These are phyloP conservation scores for Globisporangium sylvaticum DNA, from an alignment of 352 stramenopile species.

Conservation along the genomic window DNA sequence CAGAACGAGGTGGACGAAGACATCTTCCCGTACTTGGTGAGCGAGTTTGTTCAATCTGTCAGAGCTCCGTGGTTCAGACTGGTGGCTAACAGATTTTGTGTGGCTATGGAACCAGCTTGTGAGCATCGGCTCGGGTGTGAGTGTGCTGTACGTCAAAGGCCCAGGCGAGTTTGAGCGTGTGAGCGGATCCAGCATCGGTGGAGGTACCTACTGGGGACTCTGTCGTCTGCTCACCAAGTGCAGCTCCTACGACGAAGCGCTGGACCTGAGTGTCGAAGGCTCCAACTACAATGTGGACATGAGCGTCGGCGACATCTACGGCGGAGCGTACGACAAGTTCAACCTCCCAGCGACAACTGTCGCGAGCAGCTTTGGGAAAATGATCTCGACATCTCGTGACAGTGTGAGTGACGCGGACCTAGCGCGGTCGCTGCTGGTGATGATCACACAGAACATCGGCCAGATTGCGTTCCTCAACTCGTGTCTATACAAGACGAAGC, in stretches of 20 bases:
- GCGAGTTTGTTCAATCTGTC: slow-evolving; percentile 6
- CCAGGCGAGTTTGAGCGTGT: slow-evolving; percentile 95
- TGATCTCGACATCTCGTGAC: slow-evolving; percentile 66
- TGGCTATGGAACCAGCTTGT: slow-evolving; percentile 69
- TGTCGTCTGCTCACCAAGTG: slow-evolving; percentile 93
- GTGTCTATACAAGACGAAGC: slow-evolving; percentile 93
- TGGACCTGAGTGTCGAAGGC: slow-evolving; percentile 76
- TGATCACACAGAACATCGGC: slow-evolving; percentile 98
- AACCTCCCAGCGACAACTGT: slow-evolving; percentile 89
- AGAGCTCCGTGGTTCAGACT: neutral
- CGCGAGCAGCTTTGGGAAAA: slow-evolving; percentile 96
- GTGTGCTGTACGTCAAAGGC: slow-evolving; percentile 93
- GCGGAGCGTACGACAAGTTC: slow-evolving; percentile 93
- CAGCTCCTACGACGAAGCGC: slow-evolving; percentile 77
- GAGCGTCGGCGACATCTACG: slow-evolving; percentile 99
- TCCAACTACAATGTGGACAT: slow-evolving; percentile 92
- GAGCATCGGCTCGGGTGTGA: slow-evolving; percentile 98
- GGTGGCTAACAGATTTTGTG: slow-evolving; percentile 2
- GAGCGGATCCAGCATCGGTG: slow-evolving; percentile 97
- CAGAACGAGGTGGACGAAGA: slow-evolving; percentile 73
- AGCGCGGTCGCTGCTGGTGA: slow-evolving; percentile 94
- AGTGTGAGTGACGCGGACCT: slow-evolving; percentile 94
- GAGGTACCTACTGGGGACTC: slow-evolving; percentile 98
- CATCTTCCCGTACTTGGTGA: slow-evolving; percentile 83
- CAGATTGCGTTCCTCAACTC: slow-evolving; percentile 98